These are phyloP conservation scores for Penicillium digitatum DNA, from an alignment of 2,329 filamentous ascomycete genomes.

Conservation along the genomic window DNA sequence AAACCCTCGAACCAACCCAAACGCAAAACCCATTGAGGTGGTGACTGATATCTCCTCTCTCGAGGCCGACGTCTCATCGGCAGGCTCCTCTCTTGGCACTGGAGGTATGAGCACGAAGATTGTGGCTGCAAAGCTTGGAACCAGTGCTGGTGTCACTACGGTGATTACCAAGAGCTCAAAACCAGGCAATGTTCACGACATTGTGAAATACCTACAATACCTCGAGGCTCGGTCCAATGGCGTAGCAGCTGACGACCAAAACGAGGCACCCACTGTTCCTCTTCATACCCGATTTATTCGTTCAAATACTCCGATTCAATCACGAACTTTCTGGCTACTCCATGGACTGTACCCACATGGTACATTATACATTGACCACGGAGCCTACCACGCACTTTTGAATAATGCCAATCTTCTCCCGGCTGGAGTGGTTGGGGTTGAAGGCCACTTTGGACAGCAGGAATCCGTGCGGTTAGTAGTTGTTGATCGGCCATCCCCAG, in stretches of 20 bases:
- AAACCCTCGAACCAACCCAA: conserved; percentile 79
- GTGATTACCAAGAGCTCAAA: conserved; percentile 93
- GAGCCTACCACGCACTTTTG: conserved; percentile 73
- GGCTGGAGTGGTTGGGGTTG: conserved; percentile 84
- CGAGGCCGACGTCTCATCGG: conserved; percentile 83
- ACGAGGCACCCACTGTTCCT: conserved; percentile 52
- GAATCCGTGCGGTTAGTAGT: conserved; percentile 86
- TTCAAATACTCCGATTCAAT: conserved; percentile 76
- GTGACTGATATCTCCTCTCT: conserved; percentile 83
- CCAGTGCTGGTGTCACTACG: conserved; percentile 90
- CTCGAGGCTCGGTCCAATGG: conserved; percentile 43
- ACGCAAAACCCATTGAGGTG: conserved; percentile 85
- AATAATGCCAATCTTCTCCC: conserved; percentile 85
- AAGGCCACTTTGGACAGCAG: conserved; percentile 83
- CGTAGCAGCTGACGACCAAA: conserved; percentile 22
- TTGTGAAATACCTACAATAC: conserved; percentile 74
- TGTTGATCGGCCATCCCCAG: conserved; percentile 56
- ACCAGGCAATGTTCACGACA: conserved; percentile 83
- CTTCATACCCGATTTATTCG: conserved; percentile 92
- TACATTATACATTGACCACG: conserved; percentile 87
- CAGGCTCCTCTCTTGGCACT: conserved; percentile 83
- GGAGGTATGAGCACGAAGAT: conserved; percentile 99
- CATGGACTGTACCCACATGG: conserved; percentile 89
- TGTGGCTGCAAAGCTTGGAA: conserved; percentile 83
- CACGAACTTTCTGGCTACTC: conserved; percentile 94